Evolutionary conservation across 257 asterid species (phyloP).

Genomic region (Mitragyna speciosa): DNA sequence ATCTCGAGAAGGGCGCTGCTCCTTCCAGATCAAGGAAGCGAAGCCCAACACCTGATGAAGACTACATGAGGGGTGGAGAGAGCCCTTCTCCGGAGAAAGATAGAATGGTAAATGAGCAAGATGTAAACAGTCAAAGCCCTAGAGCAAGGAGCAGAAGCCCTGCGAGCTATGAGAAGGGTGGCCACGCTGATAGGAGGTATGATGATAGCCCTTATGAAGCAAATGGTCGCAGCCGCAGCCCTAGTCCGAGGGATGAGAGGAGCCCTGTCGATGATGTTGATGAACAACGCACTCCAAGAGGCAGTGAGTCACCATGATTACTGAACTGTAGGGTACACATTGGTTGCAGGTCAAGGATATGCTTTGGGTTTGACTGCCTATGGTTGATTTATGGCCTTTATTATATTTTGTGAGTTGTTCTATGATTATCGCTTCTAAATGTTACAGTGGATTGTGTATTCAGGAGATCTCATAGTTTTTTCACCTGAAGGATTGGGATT

Average conservation of each 20-base stretch:
- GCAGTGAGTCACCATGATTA: slow-evolving; percentile 64
- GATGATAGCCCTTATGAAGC: slow-evolving; percentile 65
- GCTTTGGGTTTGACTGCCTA: neutral
- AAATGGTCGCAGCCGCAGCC: slow-evolving; percentile 61
- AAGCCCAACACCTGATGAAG: slow-evolving; percentile 61
- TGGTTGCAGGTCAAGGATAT: neutral
- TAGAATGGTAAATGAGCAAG: slow-evolving; percentile 41
- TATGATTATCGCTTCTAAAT: neutral
- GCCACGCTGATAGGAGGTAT: slow-evolving; percentile 46
- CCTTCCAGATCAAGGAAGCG: slow-evolving; percentile 59
- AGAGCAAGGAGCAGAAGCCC: slow-evolving; percentile 63
- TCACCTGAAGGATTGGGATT: neutral
- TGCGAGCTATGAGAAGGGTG: slow-evolving; percentile 28
- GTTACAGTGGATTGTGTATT: neutral
- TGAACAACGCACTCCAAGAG: slow-evolving; percentile 51
- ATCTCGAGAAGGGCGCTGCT: slow-evolving; percentile 32
- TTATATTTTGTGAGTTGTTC: neutral
- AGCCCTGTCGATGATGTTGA: slow-evolving; percentile 50
- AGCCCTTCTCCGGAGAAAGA: slow-evolving; percentile 44
- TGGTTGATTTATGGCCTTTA: neutral
- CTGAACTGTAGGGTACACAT: neutral
- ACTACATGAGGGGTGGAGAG: slow-evolving; percentile 38
- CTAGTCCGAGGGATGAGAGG: slow-evolving; percentile 50
- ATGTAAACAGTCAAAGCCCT: slow-evolving; percentile 60
- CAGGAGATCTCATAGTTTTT: neutral